A percentile compares a stretch with the other conserved stretches of the same genome.
Conservation (phyloP, 768 basidiomycete genomes). For the Agaricus sinodeliciosus region DNA sequence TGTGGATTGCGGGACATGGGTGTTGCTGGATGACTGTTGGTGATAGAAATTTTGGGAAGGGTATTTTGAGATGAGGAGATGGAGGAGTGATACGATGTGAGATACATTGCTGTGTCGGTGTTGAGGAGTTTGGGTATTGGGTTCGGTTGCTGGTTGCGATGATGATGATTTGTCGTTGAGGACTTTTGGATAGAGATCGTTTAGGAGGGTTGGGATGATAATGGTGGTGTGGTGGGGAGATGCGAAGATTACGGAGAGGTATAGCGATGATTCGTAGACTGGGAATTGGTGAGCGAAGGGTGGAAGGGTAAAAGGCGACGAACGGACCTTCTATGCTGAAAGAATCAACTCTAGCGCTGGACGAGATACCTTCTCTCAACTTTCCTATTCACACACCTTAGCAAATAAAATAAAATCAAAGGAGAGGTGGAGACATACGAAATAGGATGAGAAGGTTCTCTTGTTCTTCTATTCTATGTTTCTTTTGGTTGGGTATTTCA, state of each 20-base stretch:
- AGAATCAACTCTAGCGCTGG: slow-evolving; percentile 49
- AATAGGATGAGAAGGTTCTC: slow-evolving; percentile 71
- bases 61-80: slow-evolving; percentile 50
- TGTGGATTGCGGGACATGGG: slow-evolving; percentile 30
- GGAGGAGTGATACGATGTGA: slow-evolving; percentile 46
- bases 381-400: slow-evolving; percentile 44
- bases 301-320: not conserved
- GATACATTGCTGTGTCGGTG: slow-evolving; percentile 14
- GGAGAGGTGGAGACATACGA: slow-evolving; percentile 35
- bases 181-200: slow-evolving; percentile 33
- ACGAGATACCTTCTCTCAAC: slow-evolving; percentile 64
- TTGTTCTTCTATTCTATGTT: slow-evolving; percentile 45
- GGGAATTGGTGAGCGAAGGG: slow-evolving; percentile 2
- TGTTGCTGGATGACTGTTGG: slow-evolving; percentile 36
- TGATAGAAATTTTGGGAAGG: slow-evolving; percentile 60
- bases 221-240: slow-evolving; percentile 56
- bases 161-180: not conserved
- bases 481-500: slow-evolving; percentile 27
- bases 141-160: slow-evolving; percentile 3
- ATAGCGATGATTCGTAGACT: slow-evolving; percentile 75
- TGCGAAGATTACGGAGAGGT: slow-evolving; percentile 56
- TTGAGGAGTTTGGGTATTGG: not conserved
- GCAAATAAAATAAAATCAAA: not conserved
- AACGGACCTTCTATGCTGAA: slow-evolving; percentile 65
- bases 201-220: slow-evolving; percentile 54